Evolutionary conservation across 768 basidiomycete genomes (phyloP).

Genomic region (Fibroporia radiculosa): DNA sequence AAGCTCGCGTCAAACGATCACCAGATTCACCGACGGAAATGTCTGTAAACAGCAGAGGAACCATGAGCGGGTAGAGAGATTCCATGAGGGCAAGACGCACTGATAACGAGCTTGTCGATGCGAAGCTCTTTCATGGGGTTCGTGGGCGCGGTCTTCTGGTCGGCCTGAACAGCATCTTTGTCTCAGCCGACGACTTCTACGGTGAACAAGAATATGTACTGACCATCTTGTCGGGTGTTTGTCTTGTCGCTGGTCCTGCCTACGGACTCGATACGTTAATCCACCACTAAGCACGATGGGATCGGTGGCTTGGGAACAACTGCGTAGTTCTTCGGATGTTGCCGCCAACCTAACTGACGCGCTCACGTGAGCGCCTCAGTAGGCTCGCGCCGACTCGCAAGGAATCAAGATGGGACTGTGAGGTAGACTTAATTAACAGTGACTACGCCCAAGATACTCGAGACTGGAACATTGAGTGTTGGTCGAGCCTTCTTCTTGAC

Average conservation of each 20-base stretch:
- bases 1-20: constrained; percentile 96
- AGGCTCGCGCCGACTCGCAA: no score
- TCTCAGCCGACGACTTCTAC: neutral
- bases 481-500: neutral
- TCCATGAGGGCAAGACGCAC: constrained; percentile 46
- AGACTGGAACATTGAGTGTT: neutral
- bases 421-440: neutral
- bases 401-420: no score
- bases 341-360: neutral
- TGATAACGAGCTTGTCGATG: constrained; percentile 99
- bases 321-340: constrained; percentile 12
- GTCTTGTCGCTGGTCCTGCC: constrained; percentile 14
- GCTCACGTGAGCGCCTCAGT: neutral
- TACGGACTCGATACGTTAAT: constrained; percentile 8
- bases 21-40: constrained; percentile 99
- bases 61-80: neutral
- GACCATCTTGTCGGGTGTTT: constrained; percentile 15
- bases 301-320: constrained; percentile 18
- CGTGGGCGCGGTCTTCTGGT: constrained; percentile 78
- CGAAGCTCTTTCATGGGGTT: constrained; percentile 96
- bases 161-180: constrained; percentile 46
- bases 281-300: constrained; percentile 1
- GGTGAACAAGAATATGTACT: neutral
- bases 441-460: neutral
- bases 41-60: constrained; percentile 43